Conservation (phyloP, 2,329 filamentous ascomycete genomes). For the Amesomyces nigricolor region DNA sequence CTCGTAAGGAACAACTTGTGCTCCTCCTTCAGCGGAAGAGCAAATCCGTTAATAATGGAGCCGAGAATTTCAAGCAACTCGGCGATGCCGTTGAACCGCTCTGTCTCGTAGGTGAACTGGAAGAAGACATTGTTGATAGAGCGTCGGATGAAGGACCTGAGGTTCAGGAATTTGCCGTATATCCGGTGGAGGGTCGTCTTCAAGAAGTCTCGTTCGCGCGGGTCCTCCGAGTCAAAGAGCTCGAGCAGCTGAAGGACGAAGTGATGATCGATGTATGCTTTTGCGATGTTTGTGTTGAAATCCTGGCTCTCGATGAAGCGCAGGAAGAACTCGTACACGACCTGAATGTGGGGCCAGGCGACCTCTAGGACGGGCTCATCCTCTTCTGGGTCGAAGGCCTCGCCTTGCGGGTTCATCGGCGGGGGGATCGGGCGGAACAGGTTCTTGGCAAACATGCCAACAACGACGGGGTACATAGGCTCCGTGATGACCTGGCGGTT, state of each 20-base stretch:
- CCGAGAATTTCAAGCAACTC: slow-evolving; percentile 94
- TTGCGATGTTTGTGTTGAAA: slow-evolving; percentile 99
- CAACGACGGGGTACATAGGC: slow-evolving; percentile 96
- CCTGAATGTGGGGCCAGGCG: slow-evolving; percentile 98
- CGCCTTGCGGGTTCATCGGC: slow-evolving; percentile 94
- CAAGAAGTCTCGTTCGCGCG: slow-evolving; percentile 90
- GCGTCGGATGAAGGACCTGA: slow-evolving; percentile 91
- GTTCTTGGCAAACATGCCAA: slow-evolving; percentile 99
- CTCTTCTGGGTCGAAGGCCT: slow-evolving; percentile 97
- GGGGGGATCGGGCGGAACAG: slow-evolving; percentile 95
- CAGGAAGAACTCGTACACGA: slow-evolving; percentile 98
- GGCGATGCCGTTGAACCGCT: slow-evolving; percentile 96
- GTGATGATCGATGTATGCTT: slow-evolving; percentile 96
- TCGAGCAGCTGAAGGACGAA: slow-evolving; percentile 97
- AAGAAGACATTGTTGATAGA: slow-evolving; percentile 99
- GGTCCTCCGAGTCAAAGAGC: slow-evolving; percentile 96
- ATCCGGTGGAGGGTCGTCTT: slow-evolving; percentile 98
- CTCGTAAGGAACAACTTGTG: slow-evolving; percentile 97
- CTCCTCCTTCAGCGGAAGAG: slow-evolving; percentile 92
- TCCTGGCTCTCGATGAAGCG: slow-evolving; percentile 99
- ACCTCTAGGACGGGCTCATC: slow-evolving; percentile 97
- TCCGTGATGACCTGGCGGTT: slow-evolving; percentile 98
- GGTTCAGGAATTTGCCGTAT: slow-evolving; percentile 97
- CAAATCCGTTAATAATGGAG: slow-evolving; percentile 98
- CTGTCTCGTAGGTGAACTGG: slow-evolving; percentile 98